Evolutionary conservation across 192 early-diverging fungal species (phyloP), one percentile per base, ranked within the genome.

Genomic region (Cladochytrium replicatum): DNA sequence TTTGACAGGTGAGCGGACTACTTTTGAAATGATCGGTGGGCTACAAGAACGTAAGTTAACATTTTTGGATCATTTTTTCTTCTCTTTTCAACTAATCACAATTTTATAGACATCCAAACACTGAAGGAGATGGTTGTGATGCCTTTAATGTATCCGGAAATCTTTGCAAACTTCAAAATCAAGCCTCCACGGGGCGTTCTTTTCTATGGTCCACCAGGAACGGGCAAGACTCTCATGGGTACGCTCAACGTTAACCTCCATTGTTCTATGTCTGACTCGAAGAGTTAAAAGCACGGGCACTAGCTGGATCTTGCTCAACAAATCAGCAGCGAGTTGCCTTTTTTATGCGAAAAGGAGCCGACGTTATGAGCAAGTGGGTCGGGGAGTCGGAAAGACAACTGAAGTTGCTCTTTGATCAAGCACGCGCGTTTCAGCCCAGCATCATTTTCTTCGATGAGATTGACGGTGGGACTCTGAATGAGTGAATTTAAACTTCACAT

Each of bases 401-500:
- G 22, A 55, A 72, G 22, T 41, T 78, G 28, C 52, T 86, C 5
- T 86, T 86, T 55, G 82, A 85, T 24, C 67, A 84, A 40, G 84
- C 84, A 13, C 71, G 72, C 45, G 68, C 72, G 2, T 77, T 63
- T 57, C 79, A 87, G 43, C 85, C 82, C 0, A 61, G 63, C 26
- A 83, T 87, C 43, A 87, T 87, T 11, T 87, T 87, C 52, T 87
- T 87, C 59, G 85, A 87, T 50, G 85, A 87, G 59, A 84, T 87
- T 55, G 85, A 87, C 43, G 85, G 84, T 53, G 24, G 8, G n/a
- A n/a, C n/a, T n/a, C n/a, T 15, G 42, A 3, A 19, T 46, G 11
- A 45, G 13, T 32, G 42, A 58, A 27, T 2, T 60, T 1, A 55
- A n/a, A n/a, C n/a, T n/a, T n/a, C n/a, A n/a, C n/a, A n/a, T n/a